Base-by-base conservation (phyloP, 1,139 yeast genomes). In the Magnusiomyces tetraspermus region DNA sequence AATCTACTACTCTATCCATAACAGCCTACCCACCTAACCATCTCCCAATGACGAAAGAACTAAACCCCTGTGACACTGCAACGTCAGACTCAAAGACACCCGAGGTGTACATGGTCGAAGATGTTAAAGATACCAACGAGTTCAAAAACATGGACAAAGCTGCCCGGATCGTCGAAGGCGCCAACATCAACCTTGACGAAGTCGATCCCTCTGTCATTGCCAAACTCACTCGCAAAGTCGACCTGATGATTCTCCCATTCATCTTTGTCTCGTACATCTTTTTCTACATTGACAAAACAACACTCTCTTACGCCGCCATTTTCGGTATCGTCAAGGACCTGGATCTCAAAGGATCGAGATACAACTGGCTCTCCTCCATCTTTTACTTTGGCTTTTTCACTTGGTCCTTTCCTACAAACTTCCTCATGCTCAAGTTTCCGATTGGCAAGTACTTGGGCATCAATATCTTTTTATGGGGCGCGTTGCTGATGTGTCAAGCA, bases 281-380 rank as follows among this genome's bases (percentile, higher is more conserved):
- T 51, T 86, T 80, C 61, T 79, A 77, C 56, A 75, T 82, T 78
- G 89, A 83, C 65, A 83, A 83, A 61, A 68, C 76, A 17, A 71
- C 85, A 4, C 76, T 75, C 33, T 73, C 82, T 13, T 78, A 76
- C 59, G 85, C 86, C 3, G 75, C 86, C 1, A 74, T 83, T 51
- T 72, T 82, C 70, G 86, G 85, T 1, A 70, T 82, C 54, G 71
- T 71, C 55, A 61, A 67, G 1, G 71, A 75, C 55, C 60, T 64
- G 33, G 57, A 74, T 49, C 61, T 67, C 50, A 59, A 63, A 11
- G 74, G 74, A 4, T 63, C 70, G 48, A 71, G 74, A 51, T 76
- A 72, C 59, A 70, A 74, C 31, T 79, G 85, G 77, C 68, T 79
- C 51, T 78, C 82, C n/a, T 80, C 86, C 1, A 74, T 80, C 33